These are phyloP conservation scores for Carallia brachiata DNA, from an alignment of 345 rosid genomes.

Conservation along the genomic window DNA sequence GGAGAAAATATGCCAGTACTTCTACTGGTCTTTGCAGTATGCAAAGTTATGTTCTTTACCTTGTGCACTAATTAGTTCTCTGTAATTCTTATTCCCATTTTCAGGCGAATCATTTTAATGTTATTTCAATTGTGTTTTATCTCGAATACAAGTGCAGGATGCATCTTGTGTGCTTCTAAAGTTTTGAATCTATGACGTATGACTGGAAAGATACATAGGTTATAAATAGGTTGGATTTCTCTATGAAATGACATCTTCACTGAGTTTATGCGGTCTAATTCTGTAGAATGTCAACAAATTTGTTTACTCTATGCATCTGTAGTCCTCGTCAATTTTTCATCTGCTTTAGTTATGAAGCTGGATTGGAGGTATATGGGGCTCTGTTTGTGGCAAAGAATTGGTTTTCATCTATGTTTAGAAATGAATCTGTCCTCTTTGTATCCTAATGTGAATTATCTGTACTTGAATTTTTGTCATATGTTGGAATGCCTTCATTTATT, in stretches of 20 bases:
- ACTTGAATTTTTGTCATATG: too few species aligned
- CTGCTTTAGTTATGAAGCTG: not conserved
- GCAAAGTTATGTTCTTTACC: constrained; percentile 45
- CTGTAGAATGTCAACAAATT: not conserved
- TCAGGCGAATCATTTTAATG: not conserved
- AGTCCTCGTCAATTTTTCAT: too few species aligned
- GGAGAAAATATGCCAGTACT: constrained; percentile 89
- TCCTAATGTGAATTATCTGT: not conserved
- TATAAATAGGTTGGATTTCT: not conserved
- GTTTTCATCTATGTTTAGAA: not conserved
- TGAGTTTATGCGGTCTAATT: not conserved
- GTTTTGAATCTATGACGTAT: too few species aligned
- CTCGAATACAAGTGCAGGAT: too few species aligned
- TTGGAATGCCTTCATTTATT: too few species aligned
- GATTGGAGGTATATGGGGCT: not conserved
- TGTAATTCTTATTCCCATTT: not conserved
- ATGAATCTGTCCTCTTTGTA: not conserved
- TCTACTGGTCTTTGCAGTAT: constrained; percentile 84
- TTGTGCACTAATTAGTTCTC: not conserved
- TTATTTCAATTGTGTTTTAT: not conserved
- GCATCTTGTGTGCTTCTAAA: too few species aligned
- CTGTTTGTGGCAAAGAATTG: not conserved
- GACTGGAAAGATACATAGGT: too few species aligned
- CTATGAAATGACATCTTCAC: not conserved
- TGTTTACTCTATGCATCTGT: too few species aligned